phyloP scores from a whole-genome alignment of 768 basidiomycete species.

The Pleurotus giganteus region DNA sequence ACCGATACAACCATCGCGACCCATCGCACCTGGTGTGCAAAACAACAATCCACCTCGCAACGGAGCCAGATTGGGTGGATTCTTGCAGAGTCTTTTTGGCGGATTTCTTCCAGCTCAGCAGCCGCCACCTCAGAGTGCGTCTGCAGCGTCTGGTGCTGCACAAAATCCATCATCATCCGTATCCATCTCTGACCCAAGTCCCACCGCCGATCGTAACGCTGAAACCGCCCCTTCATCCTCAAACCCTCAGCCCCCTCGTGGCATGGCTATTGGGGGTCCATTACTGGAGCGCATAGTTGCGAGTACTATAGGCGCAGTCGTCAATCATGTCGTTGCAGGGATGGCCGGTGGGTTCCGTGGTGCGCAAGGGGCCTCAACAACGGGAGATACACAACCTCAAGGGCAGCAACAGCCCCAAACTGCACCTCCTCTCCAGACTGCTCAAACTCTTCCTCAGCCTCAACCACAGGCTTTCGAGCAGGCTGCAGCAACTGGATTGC shows the following conservation, averaged over 20 bases:
- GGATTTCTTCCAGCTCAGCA: neutral
- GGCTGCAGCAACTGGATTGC: constrained; percentile 6
- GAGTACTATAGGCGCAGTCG: neutral
- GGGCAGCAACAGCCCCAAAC: neutral
- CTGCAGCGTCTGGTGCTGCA: neutral
- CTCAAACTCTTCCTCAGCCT: neutral
- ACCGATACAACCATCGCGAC: too few species aligned
- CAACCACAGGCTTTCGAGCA: neutral
- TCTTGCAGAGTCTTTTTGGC: neutral
- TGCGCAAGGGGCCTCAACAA: neutral
- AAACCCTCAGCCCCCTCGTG: neutral
- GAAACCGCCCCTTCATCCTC: neutral
- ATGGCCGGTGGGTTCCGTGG: neutral
- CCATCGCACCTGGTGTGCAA: neutral
- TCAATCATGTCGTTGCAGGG: neutral
- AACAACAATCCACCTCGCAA: neutral
- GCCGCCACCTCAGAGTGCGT: neutral
- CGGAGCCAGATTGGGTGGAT: neutral
- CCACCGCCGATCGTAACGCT: neutral
- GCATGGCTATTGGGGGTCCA: neutral
- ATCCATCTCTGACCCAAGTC: neutral
- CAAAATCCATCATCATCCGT: neutral
- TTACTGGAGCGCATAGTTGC: neutral
- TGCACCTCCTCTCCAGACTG: neutral
- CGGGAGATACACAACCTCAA: neutral